These are phyloP conservation scores for Nidula microcarpa DNA, from an alignment of 768 basidiomycete species.

Conservation along the genomic window DNA sequence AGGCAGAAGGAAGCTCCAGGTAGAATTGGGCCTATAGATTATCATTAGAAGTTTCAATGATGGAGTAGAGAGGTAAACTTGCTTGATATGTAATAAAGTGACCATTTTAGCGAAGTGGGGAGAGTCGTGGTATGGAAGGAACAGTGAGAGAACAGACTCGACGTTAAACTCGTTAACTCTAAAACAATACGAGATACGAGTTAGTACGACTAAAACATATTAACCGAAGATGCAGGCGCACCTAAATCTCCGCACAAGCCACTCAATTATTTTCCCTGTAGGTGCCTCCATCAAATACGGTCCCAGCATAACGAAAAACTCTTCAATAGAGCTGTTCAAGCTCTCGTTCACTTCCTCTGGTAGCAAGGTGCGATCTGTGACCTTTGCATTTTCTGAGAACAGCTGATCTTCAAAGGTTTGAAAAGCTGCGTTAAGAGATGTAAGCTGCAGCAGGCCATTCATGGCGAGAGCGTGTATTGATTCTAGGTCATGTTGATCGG, in stretches of 20 bases:
- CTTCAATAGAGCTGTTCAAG: constrained; percentile 58
- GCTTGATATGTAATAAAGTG: constrained; percentile 79
- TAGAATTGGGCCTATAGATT: constrained; percentile 47
- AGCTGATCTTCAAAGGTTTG: constrained; percentile 62
- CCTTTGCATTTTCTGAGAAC: constrained; percentile 78
- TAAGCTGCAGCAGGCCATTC: constrained; percentile 75
- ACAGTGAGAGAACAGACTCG: constrained; percentile 69
- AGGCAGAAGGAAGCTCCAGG: constrained; percentile 67
- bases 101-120: constrained; percentile 93
- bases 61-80: constrained; percentile 15
- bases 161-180: constrained; percentile 96
- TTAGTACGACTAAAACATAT: not conserved
- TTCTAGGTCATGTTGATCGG: constrained; percentile 84
- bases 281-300: constrained; percentile 81
- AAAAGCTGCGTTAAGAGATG: constrained; percentile 56
- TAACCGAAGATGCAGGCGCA: constrained; percentile 26
- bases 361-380: constrained; percentile 76
- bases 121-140: constrained; percentile 93
- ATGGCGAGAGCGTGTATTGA: constrained; percentile 77
- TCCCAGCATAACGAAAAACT: constrained; percentile 69
- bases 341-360: constrained; percentile 56
- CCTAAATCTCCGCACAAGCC: constrained; percentile 94
- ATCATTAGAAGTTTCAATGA: not conserved
- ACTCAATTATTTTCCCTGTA: constrained; percentile 83
- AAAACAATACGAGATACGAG: constrained; percentile 4